Evolutionary conservation across 2,329 filamentous ascomycete genomes (phyloP).

Genomic region (Alternaria sp.): DNA sequence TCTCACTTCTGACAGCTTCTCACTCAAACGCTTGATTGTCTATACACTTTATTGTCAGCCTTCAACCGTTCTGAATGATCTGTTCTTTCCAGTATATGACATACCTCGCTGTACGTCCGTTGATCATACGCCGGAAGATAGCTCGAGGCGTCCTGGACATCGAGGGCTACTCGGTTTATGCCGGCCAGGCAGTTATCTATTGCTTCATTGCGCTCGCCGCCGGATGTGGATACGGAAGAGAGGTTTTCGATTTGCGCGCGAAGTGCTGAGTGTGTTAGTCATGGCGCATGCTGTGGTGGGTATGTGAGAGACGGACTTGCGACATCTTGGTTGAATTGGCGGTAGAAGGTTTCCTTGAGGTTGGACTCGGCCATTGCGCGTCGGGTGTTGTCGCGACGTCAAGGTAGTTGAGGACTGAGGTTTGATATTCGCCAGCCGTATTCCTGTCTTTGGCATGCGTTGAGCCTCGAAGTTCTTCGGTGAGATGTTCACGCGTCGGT

Average conservation of each 20-base stretch:
- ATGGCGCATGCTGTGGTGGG: too few species aligned
- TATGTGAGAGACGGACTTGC: conserved; percentile 59
- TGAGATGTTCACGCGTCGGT: background rate
- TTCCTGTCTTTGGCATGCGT: background rate
- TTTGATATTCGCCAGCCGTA: too few species aligned
- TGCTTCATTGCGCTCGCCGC: conserved; percentile 79
- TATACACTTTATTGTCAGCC: conserved; percentile 57
- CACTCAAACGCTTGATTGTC: conserved; percentile 80
- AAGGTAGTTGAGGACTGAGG: too few species aligned
- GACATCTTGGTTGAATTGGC: conserved; percentile 79
- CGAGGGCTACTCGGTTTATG: conserved; percentile 80
- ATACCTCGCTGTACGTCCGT: conserved; percentile 79
- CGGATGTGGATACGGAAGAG: conserved; percentile 65
- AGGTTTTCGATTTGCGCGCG: conserved; percentile 78
- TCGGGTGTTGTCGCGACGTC: background rate
- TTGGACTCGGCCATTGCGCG: conserved; percentile 26
- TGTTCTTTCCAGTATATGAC: conserved; percentile 79
- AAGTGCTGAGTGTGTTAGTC: conserved; percentile 64
- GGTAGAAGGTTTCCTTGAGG: conserved; percentile 81
- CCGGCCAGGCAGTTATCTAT: conserved; percentile 79
- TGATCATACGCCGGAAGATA: conserved; percentile 90
- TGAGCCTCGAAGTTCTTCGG: background rate
- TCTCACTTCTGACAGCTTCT: conserved; percentile 75
- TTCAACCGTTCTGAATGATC: conserved; percentile 69
- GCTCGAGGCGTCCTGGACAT: conserved; percentile 82